Evolutionary conservation across 306 rosid genomes (phyloP), one percentile per base, ranked within the genome.

Genomic region (Gleditsia sinensis): DNA sequence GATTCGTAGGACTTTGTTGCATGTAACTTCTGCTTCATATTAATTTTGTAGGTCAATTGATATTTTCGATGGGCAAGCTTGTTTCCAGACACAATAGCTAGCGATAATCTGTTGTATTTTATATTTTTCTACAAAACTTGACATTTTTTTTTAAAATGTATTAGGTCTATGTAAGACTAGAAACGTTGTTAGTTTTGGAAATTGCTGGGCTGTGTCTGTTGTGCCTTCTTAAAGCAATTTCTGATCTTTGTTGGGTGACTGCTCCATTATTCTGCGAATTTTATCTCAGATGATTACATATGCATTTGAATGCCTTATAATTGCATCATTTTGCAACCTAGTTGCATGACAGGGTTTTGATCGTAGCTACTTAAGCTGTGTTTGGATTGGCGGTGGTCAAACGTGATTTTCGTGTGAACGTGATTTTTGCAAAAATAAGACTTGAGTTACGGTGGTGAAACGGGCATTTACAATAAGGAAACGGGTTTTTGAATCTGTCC

Each of bases 21-120:
- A 68, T 66, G 62, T 58, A 16, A 42, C 78, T 19, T 63, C 34
- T 82, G 36, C n/a, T n/a, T n/a, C n/a, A 34, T 40, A 57, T 82
- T 80, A 55, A 69, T 78, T 63, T 74, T 33, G 66, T 59, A 76
- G 83, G 64, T 73, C 67, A 53, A 27, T 69, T 45, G 51, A 56
- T 67, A 71, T 78, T 79, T 74, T 55, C 46, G 34, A 32, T 56
- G 40, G 65, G 49, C 74, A 20, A 19, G 72, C 69, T 49, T 80
- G 51, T 81, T 72, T 62, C 55, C 48, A 19, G 46, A 63, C 53
- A 55, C 53, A 45, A 28, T 74, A 71, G 74, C 72, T 28, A 56
- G 56, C 75, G 80, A 75, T 67, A 16, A 34, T 53, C 67, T 75
- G 60, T 75, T 75, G 80, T 83, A 76, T 71, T 72, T 81, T 74